Conservation (phyloP, 192 early-diverging fungal genomes). For the Phlyctochytrium arcticum region DNA sequence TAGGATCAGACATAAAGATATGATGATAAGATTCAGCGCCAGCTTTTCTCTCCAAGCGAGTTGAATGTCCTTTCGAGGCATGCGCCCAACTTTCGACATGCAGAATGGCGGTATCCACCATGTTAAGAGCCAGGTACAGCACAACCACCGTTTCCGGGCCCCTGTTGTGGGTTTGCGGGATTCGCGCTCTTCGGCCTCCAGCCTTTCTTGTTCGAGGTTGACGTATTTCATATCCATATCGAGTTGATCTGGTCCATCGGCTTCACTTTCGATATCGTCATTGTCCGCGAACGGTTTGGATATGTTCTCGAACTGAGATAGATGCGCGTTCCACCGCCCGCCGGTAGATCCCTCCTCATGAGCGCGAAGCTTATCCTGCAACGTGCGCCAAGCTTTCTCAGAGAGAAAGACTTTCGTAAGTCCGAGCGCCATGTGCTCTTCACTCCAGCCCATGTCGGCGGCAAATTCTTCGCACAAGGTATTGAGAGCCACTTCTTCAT, state of each 20-base stretch:
- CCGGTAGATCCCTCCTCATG: constrained; percentile 3
- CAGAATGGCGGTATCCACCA: constrained; percentile 68
- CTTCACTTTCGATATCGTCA: constrained; percentile 18
- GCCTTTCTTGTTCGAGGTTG: neutral
- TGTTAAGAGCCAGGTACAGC: constrained; percentile 70
- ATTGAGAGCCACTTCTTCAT: constrained; percentile 12
- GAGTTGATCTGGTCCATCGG: neutral
- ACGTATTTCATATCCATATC: constrained; percentile 6
- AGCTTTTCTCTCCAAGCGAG: constrained; percentile 95
- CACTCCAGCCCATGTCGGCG: constrained; percentile 17
- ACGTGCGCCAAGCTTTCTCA: constrained; percentile 23
- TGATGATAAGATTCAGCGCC: constrained; percentile 74
- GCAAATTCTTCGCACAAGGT: constrained; percentile 26
- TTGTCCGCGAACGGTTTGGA: constrained; percentile 13
- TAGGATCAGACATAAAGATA: constrained; percentile 62
- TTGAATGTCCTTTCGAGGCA: constrained; percentile 76
- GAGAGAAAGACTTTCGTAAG: constrained; percentile 22
- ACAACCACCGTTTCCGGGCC: constrained; percentile 46
- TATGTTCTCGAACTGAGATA: neutral
- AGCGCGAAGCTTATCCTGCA: constrained; percentile 25
- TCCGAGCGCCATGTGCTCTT: constrained; percentile 24
- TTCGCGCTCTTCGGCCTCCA: constrained; percentile 9
- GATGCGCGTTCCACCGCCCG: constrained; percentile 1
- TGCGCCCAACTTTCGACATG: constrained; percentile 54
- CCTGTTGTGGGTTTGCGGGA: neutral